These are phyloP conservation scores for Afroboletus lepidellus DNA, from an alignment of 1,284 basidiomycete genomes.

Conservation along the genomic window DNA sequence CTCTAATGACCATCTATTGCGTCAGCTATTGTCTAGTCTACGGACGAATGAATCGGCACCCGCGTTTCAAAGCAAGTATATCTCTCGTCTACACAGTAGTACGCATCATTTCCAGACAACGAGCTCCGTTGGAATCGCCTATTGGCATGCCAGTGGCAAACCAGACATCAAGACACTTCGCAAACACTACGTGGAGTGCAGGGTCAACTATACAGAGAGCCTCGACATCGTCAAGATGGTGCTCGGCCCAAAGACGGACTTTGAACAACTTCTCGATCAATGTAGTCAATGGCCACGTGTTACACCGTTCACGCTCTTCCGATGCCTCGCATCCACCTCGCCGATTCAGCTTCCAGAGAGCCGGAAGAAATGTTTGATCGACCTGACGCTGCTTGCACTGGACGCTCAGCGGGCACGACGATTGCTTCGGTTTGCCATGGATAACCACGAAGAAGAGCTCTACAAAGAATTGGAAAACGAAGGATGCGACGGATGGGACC, in stretches of 20 bases:
- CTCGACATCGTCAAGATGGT: not conserved
- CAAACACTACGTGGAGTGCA: not conserved
- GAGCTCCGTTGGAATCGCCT: not conserved
- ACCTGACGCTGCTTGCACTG: not conserved
- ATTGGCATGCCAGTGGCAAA: too few species aligned
- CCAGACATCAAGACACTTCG: not conserved
- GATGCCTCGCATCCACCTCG: conserved; percentile 1
- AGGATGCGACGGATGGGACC: not conserved
- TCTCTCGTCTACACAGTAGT: not conserved
- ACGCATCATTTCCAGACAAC: not conserved
- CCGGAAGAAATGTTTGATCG: not conserved
- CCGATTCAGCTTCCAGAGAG: not conserved
- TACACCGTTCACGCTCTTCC: not conserved
- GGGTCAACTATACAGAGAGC: not conserved
- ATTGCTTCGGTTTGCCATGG: not conserved
- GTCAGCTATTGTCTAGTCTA: not conserved
- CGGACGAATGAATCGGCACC: not conserved
- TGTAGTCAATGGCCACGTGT: conserved; percentile 4
- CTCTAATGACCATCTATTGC: not conserved
- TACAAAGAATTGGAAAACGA: not conserved
- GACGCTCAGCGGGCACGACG: conserved; percentile 1
- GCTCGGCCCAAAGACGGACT: not conserved
- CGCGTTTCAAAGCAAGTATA: not conserved
- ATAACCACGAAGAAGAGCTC: not conserved
- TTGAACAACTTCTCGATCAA: not conserved